Evolutionary conservation across 768 basidiomycete genomes (phyloP).

Genomic region (Boletus rubescentipes): DNA sequence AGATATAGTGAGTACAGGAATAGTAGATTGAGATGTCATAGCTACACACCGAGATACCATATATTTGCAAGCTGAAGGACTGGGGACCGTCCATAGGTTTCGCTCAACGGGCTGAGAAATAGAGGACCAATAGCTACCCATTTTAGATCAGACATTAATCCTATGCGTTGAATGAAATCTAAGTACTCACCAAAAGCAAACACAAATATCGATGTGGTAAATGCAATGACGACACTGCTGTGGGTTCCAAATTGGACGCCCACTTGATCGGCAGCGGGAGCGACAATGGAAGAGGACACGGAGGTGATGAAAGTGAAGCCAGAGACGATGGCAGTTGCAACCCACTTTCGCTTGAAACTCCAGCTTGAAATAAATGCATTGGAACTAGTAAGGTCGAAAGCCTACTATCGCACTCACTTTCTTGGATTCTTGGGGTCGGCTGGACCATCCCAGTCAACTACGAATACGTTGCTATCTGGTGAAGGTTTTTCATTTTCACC

Average conservation of each 20-base stretch:
- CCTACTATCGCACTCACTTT: slow-evolving; percentile 39
- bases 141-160: not conserved
- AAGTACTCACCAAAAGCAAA: slow-evolving; percentile 59
- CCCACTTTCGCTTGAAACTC: slow-evolving; percentile 60
- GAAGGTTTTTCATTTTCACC: no score
- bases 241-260: slow-evolving; percentile 55
- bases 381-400: not conserved
- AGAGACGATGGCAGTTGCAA: slow-evolving; percentile 61
- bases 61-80: slow-evolving; percentile 64
- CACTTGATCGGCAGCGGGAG: slow-evolving; percentile 57
- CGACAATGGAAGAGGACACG: slow-evolving; percentile 72
- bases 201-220: slow-evolving; percentile 60
- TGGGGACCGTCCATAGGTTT: slow-evolving; percentile 65
- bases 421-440: slow-evolving; percentile 58
- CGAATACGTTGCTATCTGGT: slow-evolving; percentile 2
- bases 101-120: slow-evolving; percentile 60
- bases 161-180: not conserved
- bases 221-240: slow-evolving; percentile 45
- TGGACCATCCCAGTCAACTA: slow-evolving; percentile 65
- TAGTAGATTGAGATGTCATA: not conserved
- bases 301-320: slow-evolving; percentile 68
- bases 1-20: slow-evolving; percentile 2
- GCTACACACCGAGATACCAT: slow-evolving; percentile 56
- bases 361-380: slow-evolving; percentile 41
- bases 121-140: slow-evolving; percentile 32